Evolutionary conservation across 192 early-diverging fungal genomes (phyloP), one percentile per base, ranked within the genome.

Genomic region (Paraglomus brasilianum): DNA sequence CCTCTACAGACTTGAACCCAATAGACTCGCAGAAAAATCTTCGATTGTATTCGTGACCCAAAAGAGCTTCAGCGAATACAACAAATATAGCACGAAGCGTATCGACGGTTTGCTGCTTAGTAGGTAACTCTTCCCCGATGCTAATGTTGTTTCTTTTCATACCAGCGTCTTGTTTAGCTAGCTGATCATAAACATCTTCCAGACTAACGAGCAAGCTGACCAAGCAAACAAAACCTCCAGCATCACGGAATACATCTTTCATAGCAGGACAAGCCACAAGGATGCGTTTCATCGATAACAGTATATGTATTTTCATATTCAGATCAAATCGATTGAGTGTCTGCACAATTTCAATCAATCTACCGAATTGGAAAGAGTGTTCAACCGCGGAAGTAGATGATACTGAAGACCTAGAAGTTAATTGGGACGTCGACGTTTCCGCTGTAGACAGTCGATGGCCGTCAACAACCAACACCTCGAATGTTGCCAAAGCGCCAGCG

Each of bases 311-410:
- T 57, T 85, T 84, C 73, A 87, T 77, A 48, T 77, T 78, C 44
- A 88, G 74, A 64, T 87, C 86, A 14, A 76, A 61, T 15, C 82
- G 71, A 17, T 81, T 74, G 8, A 84, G 57, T 5, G 76, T 69
- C 62, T 88, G 86, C 7, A 86, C 72, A 19, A 84, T 80, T 74
- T 88, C 86, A 46, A 87, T 79, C 38, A 88, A 71, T 53, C 79
- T 75, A 17, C 75, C 80, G 30, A 88, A 81, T 45, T 87, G 78
- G 39, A 81, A 79, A 8, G 78, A 78, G 59, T 57, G 53, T 59
- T 66, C 64, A 17, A 69, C 44, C 10, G 52, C 24, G 57, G 70
- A 57, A 8, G 74, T 70, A 3, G 71, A 77, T 22, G 73, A 56
- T 8, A 62, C 21, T 36, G 67, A 36, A 24, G 19, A n/a, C 30